Percentiles rank a stretch among this genome's conserved stretches.
These are phyloP conservation scores for Apodospora peruviana DNA, from an alignment of 495 filamentous ascomycete genomes.

Conservation along the genomic window DNA sequence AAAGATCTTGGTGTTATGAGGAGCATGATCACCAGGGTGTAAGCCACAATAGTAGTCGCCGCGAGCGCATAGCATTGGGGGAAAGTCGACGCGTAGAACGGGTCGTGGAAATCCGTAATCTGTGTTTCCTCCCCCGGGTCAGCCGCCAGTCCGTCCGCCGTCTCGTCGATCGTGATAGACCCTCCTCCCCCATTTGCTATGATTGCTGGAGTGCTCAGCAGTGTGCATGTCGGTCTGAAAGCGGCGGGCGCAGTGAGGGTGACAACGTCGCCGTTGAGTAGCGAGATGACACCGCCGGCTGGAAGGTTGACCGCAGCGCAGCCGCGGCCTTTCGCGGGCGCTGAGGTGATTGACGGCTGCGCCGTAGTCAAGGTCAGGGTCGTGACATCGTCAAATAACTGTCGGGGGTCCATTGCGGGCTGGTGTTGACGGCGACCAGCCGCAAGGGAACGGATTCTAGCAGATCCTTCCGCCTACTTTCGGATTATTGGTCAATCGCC, in stretches of 20 bases:
- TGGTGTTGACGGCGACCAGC: conserved; percentile 16
- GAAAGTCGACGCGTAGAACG: conserved; percentile 87
- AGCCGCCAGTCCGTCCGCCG: neutral
- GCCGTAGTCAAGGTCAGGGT: conserved; percentile 3
- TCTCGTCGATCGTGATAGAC: conserved; percentile 34
- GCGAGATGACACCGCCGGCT: conserved; percentile 51
- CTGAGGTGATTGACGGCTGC: conserved; percentile 8
- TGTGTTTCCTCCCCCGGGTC: conserved; percentile 11
- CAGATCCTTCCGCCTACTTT: conserved; percentile 23
- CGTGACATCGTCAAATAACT: conserved; percentile 14
- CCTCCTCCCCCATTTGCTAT: conserved; percentile 41
- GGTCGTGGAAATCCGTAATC: conserved; percentile 62
- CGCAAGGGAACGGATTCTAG: conserved; percentile 11
- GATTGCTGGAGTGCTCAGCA: conserved; percentile 33
- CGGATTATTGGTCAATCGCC: conserved; percentile 25
- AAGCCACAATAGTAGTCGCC: conserved; percentile 84
- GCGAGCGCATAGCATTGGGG: conserved; percentile 90
- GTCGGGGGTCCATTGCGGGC: conserved; percentile 19
- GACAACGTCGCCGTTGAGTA: conserved; percentile 52
- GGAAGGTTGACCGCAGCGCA: conserved; percentile 49
- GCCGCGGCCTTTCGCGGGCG: conserved; percentile 15
- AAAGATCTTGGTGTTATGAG: conserved; percentile 88
- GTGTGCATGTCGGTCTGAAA: conserved; percentile 59
- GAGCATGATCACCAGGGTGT: conserved; percentile 90
- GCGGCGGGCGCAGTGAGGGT: conserved; percentile 58